Evolutionary conservation across 208 protist species (phyloP).

Genomic region (Leishmania guyanensis): DNA sequence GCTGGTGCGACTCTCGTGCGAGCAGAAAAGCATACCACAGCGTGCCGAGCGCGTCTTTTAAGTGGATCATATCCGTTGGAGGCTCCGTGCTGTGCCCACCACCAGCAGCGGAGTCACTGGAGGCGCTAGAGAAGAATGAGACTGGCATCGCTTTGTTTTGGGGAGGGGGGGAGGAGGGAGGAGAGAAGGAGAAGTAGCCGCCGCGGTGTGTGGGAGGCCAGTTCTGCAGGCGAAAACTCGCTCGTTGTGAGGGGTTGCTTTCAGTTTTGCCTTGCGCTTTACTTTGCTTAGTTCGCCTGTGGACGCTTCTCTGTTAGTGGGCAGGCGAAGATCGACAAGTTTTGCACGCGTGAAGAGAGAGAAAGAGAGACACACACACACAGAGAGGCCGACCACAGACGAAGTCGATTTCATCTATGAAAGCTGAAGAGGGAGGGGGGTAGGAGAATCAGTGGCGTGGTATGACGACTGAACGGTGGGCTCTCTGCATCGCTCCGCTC

Average conservation of each 20-base stretch:
- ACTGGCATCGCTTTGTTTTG: neutral
- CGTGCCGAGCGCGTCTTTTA: conserved; percentile 8
- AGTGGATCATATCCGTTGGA: neutral
- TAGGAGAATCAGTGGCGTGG: neutral
- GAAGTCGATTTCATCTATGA: neutral
- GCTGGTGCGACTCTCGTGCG: neutral
- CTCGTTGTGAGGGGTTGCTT: neutral
- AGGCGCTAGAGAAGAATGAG: neutral
- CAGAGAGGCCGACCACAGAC: neutral
- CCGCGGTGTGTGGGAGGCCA: neutral
- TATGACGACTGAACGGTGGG: neutral
- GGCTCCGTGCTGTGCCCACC: neutral
- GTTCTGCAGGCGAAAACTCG: neutral
- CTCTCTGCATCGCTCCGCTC: neutral
- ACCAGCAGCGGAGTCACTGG: neutral
- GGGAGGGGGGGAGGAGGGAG: neutral
- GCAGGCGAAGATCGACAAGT: neutral
- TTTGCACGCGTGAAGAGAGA: neutral
- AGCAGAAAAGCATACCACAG: conserved; percentile 17
- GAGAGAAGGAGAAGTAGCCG: neutral
- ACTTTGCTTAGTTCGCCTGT: neutral
- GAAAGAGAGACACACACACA: conserved; percentile 12
- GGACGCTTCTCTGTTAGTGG: too few relatives aligned
- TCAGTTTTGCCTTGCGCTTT: neutral
- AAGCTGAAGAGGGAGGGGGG: conserved; percentile 4